Base-by-base conservation (phyloP, 1,139 yeast genomes). In the Geotrichum australiense region DNA sequence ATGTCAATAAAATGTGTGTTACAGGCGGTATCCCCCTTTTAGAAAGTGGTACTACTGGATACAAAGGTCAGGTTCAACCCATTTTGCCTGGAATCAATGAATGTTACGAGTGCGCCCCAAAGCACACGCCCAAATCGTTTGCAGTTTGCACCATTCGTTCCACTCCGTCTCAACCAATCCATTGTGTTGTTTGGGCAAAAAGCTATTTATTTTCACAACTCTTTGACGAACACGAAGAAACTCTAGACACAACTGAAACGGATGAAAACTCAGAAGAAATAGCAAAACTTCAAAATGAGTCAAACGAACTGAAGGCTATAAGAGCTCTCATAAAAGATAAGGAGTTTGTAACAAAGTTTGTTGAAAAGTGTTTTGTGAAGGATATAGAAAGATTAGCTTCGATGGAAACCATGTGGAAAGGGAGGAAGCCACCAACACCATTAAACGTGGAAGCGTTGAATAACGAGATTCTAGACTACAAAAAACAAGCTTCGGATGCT, bases 111-210 rank as follows among this genome's bases (percentile, higher is more conserved):
- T 93, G 99, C 62, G 76, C 79, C 25, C 76, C 83, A 5, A 86
- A 89, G 56, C 93, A 78, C 27, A 78, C 94, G 0, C 96, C 96
- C 3, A 87, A 84, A 56, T 74, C 94, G 0, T 91, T 77, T 60
- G 96, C 99, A 0, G 96, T 93, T 2, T 93, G 99, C 59, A 93
- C 98, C 0, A 93, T 93, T 44, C 71, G 99, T 50, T 85, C 96
- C 7, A 91, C 98, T 0, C 99, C 98, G 0, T 85, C 96, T 0
- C 89, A 82, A 58, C 97, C 97, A 0, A 81, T 91, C 7, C 99
- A 93, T 58, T 86, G 96, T 59, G 81, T 93, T 31, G 94, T 94
- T 0, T 93, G 99, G 98, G 95, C 97, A 11, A 93, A 93, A 56
- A 86, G 83, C 54, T 93, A 85, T 57, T 64, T 93, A 42, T 87